Evolutionary conservation across 805 yeast species (phyloP), one percentile per base, ranked within the genome.

Genomic region (Lipomyces spencermartinsiae): DNA sequence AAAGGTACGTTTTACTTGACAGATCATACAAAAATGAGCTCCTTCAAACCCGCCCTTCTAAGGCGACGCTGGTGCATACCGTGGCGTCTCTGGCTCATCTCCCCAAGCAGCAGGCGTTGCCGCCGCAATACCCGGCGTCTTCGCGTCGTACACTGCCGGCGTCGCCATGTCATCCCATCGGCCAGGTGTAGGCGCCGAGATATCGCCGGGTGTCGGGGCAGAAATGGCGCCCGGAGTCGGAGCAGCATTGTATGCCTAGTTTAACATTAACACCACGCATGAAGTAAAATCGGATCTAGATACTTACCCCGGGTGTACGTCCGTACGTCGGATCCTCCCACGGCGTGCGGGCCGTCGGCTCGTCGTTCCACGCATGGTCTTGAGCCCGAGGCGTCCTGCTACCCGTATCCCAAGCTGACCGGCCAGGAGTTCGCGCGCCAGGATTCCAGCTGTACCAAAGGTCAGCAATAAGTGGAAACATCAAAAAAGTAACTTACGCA

Each of bases 131-230:
- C 69, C 74, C 4, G 76, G 82, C 0, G 82, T 77, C 62, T 76
- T 77, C 1, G 81, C 81, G 58, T 75, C 78, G 64, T 69, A 76
- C 14, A 73, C 74, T 10, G 79, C 80, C 29, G 79, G 81, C 10
- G 80, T 77, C 10, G 70, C 76, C 22, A 77, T 62, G 74, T 76
- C 67, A 64, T 73, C 55, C 78, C 78, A 69, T 29, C 51, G 54
- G 5, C 74, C 73, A 1, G 83, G 81, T 1, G 82, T 79, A 1
- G 80, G 75, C 2, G 80, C 78, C 0, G 74, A 77, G 12, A 80
- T 78, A 1, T 78, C 79, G 34, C 80, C 82, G 12, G 78, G 81
- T 58, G 83, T 81, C 75, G 84, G 82, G 1, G 85, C 82, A 19
- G 81, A 78, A n/a, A 75, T 69, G 1, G 74, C 70, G 46, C 74